phyloP scores from a whole-genome alignment of 768 basidiomycete species.

The Tricholoma terreum region DNA sequence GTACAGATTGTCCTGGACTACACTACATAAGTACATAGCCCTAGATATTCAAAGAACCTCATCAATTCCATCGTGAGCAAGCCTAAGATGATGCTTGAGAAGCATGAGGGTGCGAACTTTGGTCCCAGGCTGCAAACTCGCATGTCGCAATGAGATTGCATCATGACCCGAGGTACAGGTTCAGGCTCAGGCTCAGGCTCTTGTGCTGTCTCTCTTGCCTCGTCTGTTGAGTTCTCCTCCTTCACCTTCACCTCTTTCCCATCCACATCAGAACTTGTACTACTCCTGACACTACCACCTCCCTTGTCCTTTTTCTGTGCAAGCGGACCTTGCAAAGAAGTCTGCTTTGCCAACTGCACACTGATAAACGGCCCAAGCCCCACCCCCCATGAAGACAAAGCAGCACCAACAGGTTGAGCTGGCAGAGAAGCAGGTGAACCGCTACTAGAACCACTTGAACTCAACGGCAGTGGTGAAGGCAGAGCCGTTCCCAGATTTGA shows the following conservation, averaged over 20 bases:
- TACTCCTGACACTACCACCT: slow-evolving; percentile 5
- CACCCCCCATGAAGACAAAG: slow-evolving; percentile 16
- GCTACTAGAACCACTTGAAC: not conserved
- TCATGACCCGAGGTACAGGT: too few species aligned
- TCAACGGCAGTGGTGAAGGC: not conserved
- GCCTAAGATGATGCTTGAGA: too few species aligned
- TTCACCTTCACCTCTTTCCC: slow-evolving; percentile 1
- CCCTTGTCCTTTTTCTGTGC: not conserved
- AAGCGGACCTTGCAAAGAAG: not conserved
- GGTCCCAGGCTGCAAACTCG: too few species aligned
- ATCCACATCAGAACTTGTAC: not conserved
- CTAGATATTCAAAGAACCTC: too few species aligned
- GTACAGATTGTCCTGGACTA: too few species aligned
- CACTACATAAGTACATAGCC: too few species aligned
- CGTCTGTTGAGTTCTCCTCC: slow-evolving; percentile 4
- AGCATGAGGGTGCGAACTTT: too few species aligned
- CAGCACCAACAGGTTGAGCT: slow-evolving; percentile 4
- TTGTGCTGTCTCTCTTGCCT: not conserved
- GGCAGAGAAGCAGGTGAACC: slow-evolving; percentile 6
- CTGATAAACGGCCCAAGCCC: slow-evolving; percentile 19
- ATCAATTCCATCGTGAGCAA: too few species aligned
- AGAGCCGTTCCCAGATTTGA: not conserved
- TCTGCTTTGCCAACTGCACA: slow-evolving; percentile 14
- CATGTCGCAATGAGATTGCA: too few species aligned
- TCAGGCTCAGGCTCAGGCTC: not conserved